Conservation (phyloP, 2,329 filamentous ascomycete genomes). For the Hymenotorrendiella dingleyae region DNA sequence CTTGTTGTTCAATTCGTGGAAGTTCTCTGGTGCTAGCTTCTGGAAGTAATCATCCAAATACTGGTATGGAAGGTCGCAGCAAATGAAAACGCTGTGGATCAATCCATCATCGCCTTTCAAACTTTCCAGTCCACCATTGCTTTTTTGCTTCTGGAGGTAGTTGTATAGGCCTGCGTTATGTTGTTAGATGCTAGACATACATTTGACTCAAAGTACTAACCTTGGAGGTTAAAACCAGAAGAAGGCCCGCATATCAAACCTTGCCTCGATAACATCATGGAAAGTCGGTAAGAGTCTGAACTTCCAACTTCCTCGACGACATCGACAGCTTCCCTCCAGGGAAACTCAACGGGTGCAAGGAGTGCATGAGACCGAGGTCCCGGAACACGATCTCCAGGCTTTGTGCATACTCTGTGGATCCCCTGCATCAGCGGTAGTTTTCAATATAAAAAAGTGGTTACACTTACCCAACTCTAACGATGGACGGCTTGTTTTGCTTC, state of each 20-base stretch:
- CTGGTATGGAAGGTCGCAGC: conserved; percentile 59
- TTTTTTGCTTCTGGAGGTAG: conserved; percentile 44
- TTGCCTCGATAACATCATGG: conserved; percentile 48
- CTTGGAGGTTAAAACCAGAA: conserved; percentile 52
- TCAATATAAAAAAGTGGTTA: background rate
- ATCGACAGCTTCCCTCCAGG: conserved; percentile 52
- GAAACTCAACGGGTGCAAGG: conserved; percentile 47
- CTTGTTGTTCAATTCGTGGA: no score
- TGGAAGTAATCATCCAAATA: conserved; percentile 56
- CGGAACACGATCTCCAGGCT: conserved; percentile 50
- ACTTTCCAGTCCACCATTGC: conserved; percentile 37
- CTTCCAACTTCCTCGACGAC: conserved; percentile 51
- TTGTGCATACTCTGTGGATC: conserved; percentile 45
- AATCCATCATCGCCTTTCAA: conserved; percentile 35
- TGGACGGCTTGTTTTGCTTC: conserved; percentile 33
- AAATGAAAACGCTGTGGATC: conserved; percentile 52
- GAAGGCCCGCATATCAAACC: conserved; percentile 56
- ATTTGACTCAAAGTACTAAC: conserved; percentile 39
- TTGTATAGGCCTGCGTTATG: conserved; percentile 22
- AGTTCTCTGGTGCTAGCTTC: no score
- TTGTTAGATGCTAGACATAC: no score
- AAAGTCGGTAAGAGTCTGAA: conserved; percentile 45
- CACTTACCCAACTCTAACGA: conserved; percentile 20
- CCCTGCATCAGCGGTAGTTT: background rate
- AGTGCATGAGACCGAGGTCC: conserved; percentile 50